Conservation (phyloP, 2,329 filamentous ascomycete genomes). For the Clonostachys sp. region DNA sequence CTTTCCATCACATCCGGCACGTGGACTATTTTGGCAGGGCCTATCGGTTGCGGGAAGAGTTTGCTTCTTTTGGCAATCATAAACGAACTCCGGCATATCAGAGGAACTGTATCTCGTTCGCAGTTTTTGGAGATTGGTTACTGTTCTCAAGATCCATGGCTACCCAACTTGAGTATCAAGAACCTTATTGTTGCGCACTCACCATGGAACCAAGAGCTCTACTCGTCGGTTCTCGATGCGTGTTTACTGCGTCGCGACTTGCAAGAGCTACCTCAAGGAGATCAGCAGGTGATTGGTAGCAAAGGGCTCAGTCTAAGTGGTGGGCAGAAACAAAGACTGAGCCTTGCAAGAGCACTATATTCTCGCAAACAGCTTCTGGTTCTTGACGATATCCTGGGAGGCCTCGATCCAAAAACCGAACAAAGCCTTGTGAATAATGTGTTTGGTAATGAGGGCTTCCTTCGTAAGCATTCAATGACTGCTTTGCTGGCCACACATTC, state of each 20-base stretch:
- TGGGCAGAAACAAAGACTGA: slow-evolving; percentile 29
- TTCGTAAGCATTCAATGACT: no score
- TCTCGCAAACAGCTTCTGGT: slow-evolving; percentile 28
- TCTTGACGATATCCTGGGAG: slow-evolving; percentile 40
- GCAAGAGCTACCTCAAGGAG: slow-evolving; percentile 20
- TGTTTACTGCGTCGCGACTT: slow-evolving; percentile 24
- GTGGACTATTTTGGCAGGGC: background rate
- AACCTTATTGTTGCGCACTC: slow-evolving; percentile 30
- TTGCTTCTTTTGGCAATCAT: slow-evolving; percentile 28
- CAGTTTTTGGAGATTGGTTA: slow-evolving; percentile 18
- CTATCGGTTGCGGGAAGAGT: slow-evolving; percentile 33
- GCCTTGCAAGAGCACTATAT: slow-evolving; percentile 41
- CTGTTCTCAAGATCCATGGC: slow-evolving; percentile 24
- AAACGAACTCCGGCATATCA: slow-evolving; percentile 20
- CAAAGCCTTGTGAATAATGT: slow-evolving; percentile 6
- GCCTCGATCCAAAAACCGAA: slow-evolving; percentile 37
- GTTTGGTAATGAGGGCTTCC: no score
- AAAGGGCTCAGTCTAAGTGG: slow-evolving; percentile 35
- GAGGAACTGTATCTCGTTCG: slow-evolving; percentile 14
- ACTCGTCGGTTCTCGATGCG: slow-evolving; percentile 24
- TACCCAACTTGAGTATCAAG: slow-evolving; percentile 24
- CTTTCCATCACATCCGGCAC: slow-evolving; percentile 6
- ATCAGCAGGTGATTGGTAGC: slow-evolving; percentile 30
- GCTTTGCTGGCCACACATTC: no score
- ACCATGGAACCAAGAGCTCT: slow-evolving; percentile 19